Conservation (phyloP, 1,139 yeast genomes). For the Fermentozyma sake region DNA sequence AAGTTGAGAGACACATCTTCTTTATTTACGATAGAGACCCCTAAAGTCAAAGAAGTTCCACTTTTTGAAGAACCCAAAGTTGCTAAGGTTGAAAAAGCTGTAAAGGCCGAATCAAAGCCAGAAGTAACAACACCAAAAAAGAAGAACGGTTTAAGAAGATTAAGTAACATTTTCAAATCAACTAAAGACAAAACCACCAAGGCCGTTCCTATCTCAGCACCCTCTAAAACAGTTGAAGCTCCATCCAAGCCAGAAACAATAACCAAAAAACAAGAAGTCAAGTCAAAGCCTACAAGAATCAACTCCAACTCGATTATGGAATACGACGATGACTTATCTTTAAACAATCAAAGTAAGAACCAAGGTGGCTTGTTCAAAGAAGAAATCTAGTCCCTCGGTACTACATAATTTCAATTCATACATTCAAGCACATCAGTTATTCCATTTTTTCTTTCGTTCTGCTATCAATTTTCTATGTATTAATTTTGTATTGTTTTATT, state of each 20-base stretch:
- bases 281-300: conserved; percentile 2
- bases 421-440: no score
- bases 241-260: conserved; percentile 1
- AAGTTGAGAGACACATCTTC: conserved; percentile 40
- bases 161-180: conserved; percentile 10
- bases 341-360: conserved; percentile 17
- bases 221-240: conserved; percentile 2
- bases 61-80: conserved; percentile 13
- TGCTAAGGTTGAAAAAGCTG: conserved; percentile 1
- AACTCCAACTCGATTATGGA: conserved; percentile 8
- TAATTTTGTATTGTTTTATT: no score
- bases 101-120: conserved; percentile 9
- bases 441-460: no score
- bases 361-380: conserved; percentile 43
- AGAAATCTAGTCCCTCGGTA: conserved; percentile 25
- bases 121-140: conserved; percentile 7
- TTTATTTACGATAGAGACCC: conserved; percentile 27
- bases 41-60: conserved; percentile 17
- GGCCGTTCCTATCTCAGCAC: conserved; percentile 1
- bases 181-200: conserved; percentile 2
- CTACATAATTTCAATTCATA: background rate
- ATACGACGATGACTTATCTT: conserved; percentile 28
- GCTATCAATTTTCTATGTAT: no score
- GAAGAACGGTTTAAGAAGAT: conserved; percentile 9
- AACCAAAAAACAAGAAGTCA: background rate